These are phyloP conservation scores for Stentor roeselii DNA, from an alignment of 73 alveolate genomes.

Conservation along the genomic window DNA sequence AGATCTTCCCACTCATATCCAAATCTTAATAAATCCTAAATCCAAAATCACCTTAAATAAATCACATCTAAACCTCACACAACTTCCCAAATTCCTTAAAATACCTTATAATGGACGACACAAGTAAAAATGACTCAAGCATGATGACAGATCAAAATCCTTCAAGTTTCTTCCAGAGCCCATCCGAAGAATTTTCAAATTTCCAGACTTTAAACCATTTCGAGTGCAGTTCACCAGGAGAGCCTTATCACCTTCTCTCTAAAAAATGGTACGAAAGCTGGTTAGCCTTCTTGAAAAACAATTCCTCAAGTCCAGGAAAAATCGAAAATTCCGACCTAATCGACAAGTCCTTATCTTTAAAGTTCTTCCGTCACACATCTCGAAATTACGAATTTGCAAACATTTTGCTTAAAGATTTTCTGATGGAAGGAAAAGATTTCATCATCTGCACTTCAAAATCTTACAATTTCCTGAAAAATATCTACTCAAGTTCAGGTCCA, in stretches of 20 bases:
- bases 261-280: not conserved
- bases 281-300: not conserved
- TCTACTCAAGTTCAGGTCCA: not conserved
- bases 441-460: not conserved
- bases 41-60: too few species aligned
- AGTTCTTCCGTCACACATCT: not conserved
- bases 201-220: too few species aligned
- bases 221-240: not conserved
- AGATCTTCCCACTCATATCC: too few species aligned
- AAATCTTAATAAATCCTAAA: too few species aligned
- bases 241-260: not conserved
- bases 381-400: not conserved
- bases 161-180: too few species aligned
- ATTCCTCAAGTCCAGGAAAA: not conserved
- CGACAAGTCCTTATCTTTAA: not conserved
- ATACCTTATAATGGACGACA: too few species aligned
- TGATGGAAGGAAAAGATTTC: not conserved
- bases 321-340: not conserved
- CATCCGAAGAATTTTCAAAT: too few species aligned
- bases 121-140: too few species aligned
- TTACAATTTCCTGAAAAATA: too few species aligned
- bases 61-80: too few species aligned
- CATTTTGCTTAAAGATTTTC: not conserved
- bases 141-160: too few species aligned
- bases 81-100: too few species aligned